These are phyloP conservation scores for Neobulgaria alba DNA, from an alignment of 2,329 filamentous ascomycete species.

Conservation along the genomic window DNA sequence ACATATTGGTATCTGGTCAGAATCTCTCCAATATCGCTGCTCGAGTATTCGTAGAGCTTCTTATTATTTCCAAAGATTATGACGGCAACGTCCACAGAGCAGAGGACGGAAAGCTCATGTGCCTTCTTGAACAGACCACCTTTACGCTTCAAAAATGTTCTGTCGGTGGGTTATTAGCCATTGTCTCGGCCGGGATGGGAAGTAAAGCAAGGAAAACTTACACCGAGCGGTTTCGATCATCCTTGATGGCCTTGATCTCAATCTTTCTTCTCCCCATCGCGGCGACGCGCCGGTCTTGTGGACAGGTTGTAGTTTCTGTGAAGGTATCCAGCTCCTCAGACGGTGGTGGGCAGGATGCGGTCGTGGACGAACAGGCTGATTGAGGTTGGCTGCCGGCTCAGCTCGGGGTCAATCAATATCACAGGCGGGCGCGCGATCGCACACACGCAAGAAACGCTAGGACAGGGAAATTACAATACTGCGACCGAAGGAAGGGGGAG, in stretches of 20 bases:
- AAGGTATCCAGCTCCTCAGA: constrained; percentile 25
- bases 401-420: constrained; percentile 13
- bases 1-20: constrained; percentile 87
- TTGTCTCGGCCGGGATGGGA: constrained; percentile 1
- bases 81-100: constrained; percentile 95
- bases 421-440: constrained; percentile 12
- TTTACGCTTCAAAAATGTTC: constrained; percentile 97
- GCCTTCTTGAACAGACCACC: constrained; percentile 99
- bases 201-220: constrained; percentile 37
- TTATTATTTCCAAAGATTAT: constrained; percentile 99
- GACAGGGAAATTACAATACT: constrained; percentile 10
- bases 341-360: constrained; percentile 4
- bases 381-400: constrained; percentile 9
- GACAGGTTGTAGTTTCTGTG: constrained; percentile 19
- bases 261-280: constrained; percentile 97
- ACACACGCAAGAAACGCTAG: constrained; percentile 12
- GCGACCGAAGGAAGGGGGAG: neutral
- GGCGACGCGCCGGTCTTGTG: constrained; percentile 27
- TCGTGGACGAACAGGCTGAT: constrained; percentile 9
- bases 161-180: constrained; percentile 32
- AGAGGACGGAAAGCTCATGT: constrained; percentile 94
- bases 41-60: constrained; percentile 97
- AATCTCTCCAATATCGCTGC: constrained; percentile 84
- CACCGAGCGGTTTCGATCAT: constrained; percentile 96
- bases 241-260: constrained; percentile 99